Evolutionary conservation across 139 green algal genomes (phyloP).

Genomic region (Zygnema cylindricum): DNA sequence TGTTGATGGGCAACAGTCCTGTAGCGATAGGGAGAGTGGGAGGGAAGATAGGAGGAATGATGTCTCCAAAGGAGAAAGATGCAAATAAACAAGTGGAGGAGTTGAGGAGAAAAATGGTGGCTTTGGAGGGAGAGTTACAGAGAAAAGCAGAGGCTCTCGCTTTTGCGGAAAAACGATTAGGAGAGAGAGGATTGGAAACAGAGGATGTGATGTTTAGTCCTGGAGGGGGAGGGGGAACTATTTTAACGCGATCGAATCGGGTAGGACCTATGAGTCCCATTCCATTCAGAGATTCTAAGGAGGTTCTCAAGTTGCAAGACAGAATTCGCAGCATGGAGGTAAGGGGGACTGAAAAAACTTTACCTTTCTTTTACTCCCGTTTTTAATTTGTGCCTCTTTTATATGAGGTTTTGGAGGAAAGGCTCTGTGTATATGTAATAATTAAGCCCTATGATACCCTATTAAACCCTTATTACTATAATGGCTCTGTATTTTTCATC

Average conservation of each 20-base stretch:
- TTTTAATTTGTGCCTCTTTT: too few species aligned
- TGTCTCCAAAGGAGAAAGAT: neutral
- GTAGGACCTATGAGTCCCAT: neutral
- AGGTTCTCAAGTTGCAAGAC: neutral
- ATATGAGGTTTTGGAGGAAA: too few species aligned
- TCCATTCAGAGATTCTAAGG: neutral
- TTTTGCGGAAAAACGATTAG: conserved; percentile 21
- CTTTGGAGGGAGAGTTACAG: conserved; percentile 48
- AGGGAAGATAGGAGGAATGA: conserved; percentile 29
- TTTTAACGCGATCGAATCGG: neutral
- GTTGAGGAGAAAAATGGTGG: conserved; percentile 22
- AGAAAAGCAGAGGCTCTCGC: conserved; percentile 41
- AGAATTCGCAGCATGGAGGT: conserved; percentile 14
- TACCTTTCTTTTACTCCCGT: too few species aligned
- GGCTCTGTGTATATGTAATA: too few species aligned
- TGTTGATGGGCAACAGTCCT: neutral
- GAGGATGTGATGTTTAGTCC: neutral
- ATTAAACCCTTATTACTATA: too few species aligned
- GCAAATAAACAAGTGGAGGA: conserved; percentile 31
- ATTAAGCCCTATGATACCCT: too few species aligned
- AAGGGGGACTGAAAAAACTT: too few species aligned
- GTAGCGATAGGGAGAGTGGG: conserved; percentile 23
- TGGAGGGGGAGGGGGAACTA: neutral
- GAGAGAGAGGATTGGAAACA: neutral
- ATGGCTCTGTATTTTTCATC: too few species aligned